Base-by-base conservation (phyloP, 306 rosid genomes). In the Urtica urens region DNA sequence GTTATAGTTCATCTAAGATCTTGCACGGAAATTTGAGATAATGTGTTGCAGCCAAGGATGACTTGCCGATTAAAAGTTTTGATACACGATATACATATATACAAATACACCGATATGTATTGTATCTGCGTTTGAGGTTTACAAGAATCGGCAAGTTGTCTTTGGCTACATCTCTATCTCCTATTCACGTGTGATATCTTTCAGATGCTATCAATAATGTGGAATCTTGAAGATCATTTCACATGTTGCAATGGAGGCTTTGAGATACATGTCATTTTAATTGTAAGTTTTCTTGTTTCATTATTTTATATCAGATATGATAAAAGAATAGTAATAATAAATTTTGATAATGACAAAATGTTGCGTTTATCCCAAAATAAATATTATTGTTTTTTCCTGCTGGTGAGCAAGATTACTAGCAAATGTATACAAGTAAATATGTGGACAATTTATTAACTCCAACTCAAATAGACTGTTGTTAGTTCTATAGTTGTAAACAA, bases 41-140 rank as follows among this genome's bases (percentile, higher is more conserved):
- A 29, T 33, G 46, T 46, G 50, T 1, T 61, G 73, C 73, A 65
- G 76, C 76, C 80, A 74, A 74, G 73, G 67, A 65, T 74, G 80
- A 74, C 64, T 74, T 74, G 76, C 76, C 76, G 75, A 10, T 18
- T 18, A 33, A 19, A 12, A n/a, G 23, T 4, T 16, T 15, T 17
- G 6, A 34, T 18, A 8, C 33, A 7, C 23, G 7, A 10, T 14
- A 9, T 3, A 30, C n/a, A n/a, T n/a, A n/a, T n/a, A n/a, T n/a
- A n/a, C n/a, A n/a, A n/a, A n/a, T n/a, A n/a, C n/a, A n/a, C n/a
- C n/a, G n/a, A n/a, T n/a, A n/a, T n/a, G n/a, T n/a, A n/a, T n/a
- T 13, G 13, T 0, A 31, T 23, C 12, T 10, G 24, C 29, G 26
- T 49, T 49, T 17, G 3, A 49, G 16, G 53, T 25, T 25, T 11